Percentiles rank a stretch among this genome's conserved stretches.
These are phyloP conservation scores for Raddia guianensis DNA, from an alignment of 176 grass and related monocot genomes.

Conservation along the genomic window DNA sequence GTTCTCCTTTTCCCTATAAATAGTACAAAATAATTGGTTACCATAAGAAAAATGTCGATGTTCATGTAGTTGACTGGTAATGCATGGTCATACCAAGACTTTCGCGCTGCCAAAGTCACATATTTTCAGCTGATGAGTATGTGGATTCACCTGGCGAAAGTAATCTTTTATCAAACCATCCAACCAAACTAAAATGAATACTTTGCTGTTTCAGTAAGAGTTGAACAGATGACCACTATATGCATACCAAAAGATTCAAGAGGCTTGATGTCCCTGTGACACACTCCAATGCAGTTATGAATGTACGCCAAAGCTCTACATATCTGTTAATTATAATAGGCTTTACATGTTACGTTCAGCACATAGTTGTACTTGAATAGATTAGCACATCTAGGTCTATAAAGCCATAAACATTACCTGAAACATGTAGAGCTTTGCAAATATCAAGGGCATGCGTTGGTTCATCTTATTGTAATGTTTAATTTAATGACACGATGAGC, in stretches of 20 bases:
- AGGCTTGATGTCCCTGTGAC: slow-evolving; percentile 95
- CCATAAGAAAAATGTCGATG: no score
- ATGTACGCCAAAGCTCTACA: slow-evolving; percentile 85
- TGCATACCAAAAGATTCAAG: slow-evolving; percentile 76
- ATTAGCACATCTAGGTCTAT: slow-evolving; percentile 3
- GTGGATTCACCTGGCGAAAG: no score
- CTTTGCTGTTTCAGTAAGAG: neutral
- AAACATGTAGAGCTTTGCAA: slow-evolving; percentile 88
- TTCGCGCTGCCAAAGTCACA: no score
- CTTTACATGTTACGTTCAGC: neutral
- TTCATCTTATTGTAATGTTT: slow-evolving; percentile 89
- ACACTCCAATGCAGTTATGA: slow-evolving; percentile 80
- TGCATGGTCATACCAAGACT: no score
- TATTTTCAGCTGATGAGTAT: no score
- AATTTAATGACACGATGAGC: slow-evolving; percentile 66
- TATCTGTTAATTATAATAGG: slow-evolving; percentile 62
- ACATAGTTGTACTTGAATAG: neutral
- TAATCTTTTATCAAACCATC: slow-evolving; percentile 32
- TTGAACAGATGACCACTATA: slow-evolving; percentile 11
- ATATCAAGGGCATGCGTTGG: slow-evolving; percentile 85
- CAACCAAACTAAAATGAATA: slow-evolving; percentile 12
- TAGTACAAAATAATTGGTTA: no score
- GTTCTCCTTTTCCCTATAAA: no score
- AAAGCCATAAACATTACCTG: slow-evolving; percentile 52
- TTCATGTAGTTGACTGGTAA: no score